Base-by-base conservation (phyloP, 2,329 filamentous ascomycete genomes). In the Leptographium radiaticola region DNA sequence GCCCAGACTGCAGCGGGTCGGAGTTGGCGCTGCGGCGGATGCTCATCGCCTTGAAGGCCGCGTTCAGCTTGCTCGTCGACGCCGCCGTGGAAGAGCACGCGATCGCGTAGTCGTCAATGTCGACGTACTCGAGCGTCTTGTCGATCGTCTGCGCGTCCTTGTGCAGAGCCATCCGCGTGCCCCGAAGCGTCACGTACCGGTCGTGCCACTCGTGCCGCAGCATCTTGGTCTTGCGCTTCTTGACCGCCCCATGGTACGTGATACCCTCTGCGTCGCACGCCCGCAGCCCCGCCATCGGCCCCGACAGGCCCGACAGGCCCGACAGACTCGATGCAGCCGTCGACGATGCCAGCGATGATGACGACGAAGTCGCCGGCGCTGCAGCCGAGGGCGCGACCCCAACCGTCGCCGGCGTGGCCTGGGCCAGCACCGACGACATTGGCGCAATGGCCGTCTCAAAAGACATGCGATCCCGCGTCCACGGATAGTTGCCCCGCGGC, bases 121-220 rank as follows among this genome's bases (percentile, higher is more conserved):
- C 86, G 62, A 94, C 84, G 65, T 84, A 87, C 71, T 90, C 84
- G 55, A 88, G 76, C 30, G 85, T 81, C 59, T 75, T 75, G 60
- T 76, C 73, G 36, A 74, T 61, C 51, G 70, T 67, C 51, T 66
- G 64, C 38, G 68, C 69, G 58, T 86, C 79, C 63, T 84, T 82
- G 74, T 90, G 87, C 79, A 91, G 85, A 53, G 85, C 83, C 40
- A 88, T 75, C 33, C 80, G 79, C 31, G 83, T 87, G 55, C 85
- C 85, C 62, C 83, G 83, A 58, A 96, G 83, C 31, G 87, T 89
- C 67, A 93, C 94, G 72, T 91, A 93, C 61, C 89, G 85, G 66
- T 94, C 87, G 64, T 89, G 82, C 90, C 90, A 96, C 71, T 96
- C 90, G 67, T 95, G 87, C 45, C 89, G 87, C 57, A 95, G 79